phyloP scores from a whole-genome alignment of 1,284 basidiomycete species.

The Pseudozyma pruni region DNA sequence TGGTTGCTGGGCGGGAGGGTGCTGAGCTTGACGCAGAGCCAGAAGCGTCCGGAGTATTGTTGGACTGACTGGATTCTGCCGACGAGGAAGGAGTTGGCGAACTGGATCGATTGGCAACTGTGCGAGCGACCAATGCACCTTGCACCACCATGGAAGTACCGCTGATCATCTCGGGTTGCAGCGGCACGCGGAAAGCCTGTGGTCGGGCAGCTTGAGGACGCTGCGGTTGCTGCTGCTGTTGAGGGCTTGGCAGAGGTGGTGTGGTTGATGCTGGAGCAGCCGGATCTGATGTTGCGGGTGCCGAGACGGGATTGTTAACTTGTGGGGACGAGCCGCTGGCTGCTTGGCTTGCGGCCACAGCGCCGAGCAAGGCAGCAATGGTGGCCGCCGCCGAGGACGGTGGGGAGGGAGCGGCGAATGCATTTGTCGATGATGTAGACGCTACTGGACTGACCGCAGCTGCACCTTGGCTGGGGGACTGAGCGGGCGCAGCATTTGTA shows the following conservation, averaged over 20 bases:
- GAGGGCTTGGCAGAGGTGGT: neutral
- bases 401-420: neutral
- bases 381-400: slow-evolving; percentile 24
- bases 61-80: neutral
- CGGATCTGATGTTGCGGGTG: neutral
- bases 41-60: neutral
- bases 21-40: neutral
- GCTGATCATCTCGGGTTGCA: slow-evolving; percentile 44
- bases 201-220: slow-evolving; percentile 10
- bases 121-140: slow-evolving; percentile 59
- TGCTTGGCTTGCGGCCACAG: slow-evolving; percentile 2
- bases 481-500: neutral
- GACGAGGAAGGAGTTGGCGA: neutral
- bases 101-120: slow-evolving; percentile 23
- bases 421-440: neutral
- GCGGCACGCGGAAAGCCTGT: slow-evolving; percentile 23
- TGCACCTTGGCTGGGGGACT: neutral
- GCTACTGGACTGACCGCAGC: neutral
- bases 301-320: neutral
- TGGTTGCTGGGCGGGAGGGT: neutral
- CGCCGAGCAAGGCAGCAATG: slow-evolving; percentile 33
- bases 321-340: neutral
- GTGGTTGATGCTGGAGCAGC: neutral
- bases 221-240: slow-evolving; percentile 12
- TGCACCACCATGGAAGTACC: slow-evolving; percentile 66